Evolutionary conservation across 2,329 filamentous ascomycete species (phyloP).

Genomic region (Dactylellina leptospora): DNA sequence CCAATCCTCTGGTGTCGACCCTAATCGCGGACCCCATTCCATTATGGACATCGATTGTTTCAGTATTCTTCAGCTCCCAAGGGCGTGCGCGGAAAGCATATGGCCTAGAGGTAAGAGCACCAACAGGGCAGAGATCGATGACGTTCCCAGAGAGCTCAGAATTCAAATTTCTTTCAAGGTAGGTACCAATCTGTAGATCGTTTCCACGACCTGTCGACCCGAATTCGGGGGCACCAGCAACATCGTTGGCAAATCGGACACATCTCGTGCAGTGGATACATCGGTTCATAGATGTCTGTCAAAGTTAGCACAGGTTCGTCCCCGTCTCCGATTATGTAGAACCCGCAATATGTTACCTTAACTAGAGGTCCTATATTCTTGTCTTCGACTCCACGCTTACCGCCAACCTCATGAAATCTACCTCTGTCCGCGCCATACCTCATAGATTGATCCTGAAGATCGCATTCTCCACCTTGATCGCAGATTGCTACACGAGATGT

Average conservation of each 20-base stretch:
- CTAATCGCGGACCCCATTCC: slow-evolving; percentile 93
- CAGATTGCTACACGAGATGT: slow-evolving; percentile 69
- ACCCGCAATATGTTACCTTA: slow-evolving; percentile 70
- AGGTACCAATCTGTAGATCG: slow-evolving; percentile 97
- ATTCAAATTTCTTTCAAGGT: slow-evolving; percentile 91
- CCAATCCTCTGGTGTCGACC: slow-evolving; percentile 88
- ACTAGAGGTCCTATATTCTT: slow-evolving; percentile 98
- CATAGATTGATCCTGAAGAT: slow-evolving; percentile 99
- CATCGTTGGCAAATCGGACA: slow-evolving; percentile 95
- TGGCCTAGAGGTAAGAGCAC: slow-evolving; percentile 94
- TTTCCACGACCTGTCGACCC: slow-evolving; percentile 95
- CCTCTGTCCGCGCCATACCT: slow-evolving; percentile 95
- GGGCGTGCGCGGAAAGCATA: slow-evolving; percentile 96
- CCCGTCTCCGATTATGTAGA: slow-evolving; percentile 10
- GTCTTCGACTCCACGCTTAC: slow-evolving; percentile 98
- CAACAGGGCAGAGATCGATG: slow-evolving; percentile 97
- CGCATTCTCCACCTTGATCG: slow-evolving; percentile 98
- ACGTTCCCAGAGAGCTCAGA: slow-evolving; percentile 96
- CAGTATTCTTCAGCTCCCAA: slow-evolving; percentile 96
- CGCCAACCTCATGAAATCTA: slow-evolving; percentile 92
- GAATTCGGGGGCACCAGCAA: slow-evolving; percentile 93
- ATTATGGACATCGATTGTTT: slow-evolving; percentile 94
- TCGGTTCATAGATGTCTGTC: slow-evolving; percentile 92
- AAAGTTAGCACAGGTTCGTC: slow-evolving; percentile 27
- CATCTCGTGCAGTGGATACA: slow-evolving; percentile 99